Conservation (phyloP, 331 rosid genomes). For the Phaseolus coccineus region DNA sequence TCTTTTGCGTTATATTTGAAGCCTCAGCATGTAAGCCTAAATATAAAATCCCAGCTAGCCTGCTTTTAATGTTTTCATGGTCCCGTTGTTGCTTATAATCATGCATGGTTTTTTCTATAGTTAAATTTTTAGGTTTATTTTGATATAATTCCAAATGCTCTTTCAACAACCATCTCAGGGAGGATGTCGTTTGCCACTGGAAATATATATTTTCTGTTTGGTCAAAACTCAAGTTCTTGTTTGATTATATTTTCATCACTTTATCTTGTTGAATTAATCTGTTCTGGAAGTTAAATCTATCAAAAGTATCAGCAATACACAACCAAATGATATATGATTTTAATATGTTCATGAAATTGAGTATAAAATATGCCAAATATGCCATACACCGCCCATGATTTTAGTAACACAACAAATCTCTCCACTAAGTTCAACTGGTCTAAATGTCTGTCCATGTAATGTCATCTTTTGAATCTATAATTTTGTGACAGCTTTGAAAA, state of each 20-base stretch:
- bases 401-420: conserved; percentile 19
- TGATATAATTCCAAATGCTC: conserved; percentile 2
- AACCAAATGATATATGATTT: too few relatives aligned
- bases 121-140: background rate
- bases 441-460: conserved; percentile 32
- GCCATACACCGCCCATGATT: background rate
- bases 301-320: background rate
- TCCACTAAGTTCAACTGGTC: conserved; percentile 12
- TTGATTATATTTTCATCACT: conserved; percentile 32
- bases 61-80: conserved; percentile 10
- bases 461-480: conserved; percentile 30
- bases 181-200: conserved; percentile 21
- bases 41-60: conserved; percentile 8
- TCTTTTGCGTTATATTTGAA: conserved; percentile 22
- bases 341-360: background rate
- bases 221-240: background rate
- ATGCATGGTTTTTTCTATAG: background rate
- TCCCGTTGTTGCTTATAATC: conserved; percentile 19
- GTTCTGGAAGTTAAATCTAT: conserved; percentile 30
- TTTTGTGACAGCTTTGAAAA: conserved; percentile 27
- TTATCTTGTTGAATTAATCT: conserved; percentile 16
- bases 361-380: conserved; percentile 25
- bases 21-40: conserved; percentile 21
- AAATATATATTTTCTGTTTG: conserved; percentile 29
- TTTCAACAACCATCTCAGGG: conserved; percentile 1